Conservation (phyloP, 2,329 filamentous ascomycete species). For the Helotiales sp. region DNA sequence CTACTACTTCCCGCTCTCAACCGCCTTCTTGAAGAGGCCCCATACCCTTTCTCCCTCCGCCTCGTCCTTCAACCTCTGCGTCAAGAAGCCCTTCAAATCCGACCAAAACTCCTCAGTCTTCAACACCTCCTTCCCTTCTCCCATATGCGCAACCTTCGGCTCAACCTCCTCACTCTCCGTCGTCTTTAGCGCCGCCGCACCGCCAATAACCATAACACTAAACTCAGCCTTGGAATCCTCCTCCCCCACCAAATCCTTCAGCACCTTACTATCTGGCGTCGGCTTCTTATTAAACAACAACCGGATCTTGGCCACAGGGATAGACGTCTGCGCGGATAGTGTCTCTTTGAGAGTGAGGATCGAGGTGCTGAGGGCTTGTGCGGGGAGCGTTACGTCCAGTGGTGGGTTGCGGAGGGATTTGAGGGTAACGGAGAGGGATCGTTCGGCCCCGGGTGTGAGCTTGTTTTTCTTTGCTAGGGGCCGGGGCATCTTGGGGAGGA, state of each 20-base stretch:
- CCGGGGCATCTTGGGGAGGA: constrained; percentile 70
- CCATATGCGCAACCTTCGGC: constrained; percentile 56
- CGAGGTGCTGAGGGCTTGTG: constrained; percentile 70
- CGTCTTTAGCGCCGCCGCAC: constrained; percentile 54
- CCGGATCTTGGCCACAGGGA: constrained; percentile 80
- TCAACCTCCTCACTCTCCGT: constrained; percentile 44
- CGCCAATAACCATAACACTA: constrained; percentile 86
- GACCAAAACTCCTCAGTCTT: constrained; percentile 80
- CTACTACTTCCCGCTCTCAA: constrained; percentile 39
- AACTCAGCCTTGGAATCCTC: constrained; percentile 70
- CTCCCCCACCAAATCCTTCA: constrained; percentile 71
- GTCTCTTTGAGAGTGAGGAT: constrained; percentile 78
- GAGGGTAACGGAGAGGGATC: constrained; percentile 63
- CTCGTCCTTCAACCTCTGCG: constrained; percentile 78
- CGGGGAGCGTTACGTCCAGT: constrained; percentile 68
- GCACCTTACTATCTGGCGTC: constrained; percentile 73
- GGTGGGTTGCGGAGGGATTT: constrained; percentile 79
- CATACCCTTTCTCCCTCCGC: constrained; percentile 66
- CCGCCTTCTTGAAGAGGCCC: constrained; percentile 69
- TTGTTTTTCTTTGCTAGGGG: constrained; percentile 53
- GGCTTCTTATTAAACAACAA: constrained; percentile 89
- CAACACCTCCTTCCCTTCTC: constrained; percentile 62
- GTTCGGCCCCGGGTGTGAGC: constrained; percentile 58
- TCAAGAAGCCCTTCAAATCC: constrained; percentile 81
- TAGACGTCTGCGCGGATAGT: constrained; percentile 66